A percentile compares a stretch with the other conserved stretches of the same genome.
These are phyloP conservation scores for Candida smagusa DNA, from an alignment of 1,139 yeast species.

Conservation along the genomic window DNA sequence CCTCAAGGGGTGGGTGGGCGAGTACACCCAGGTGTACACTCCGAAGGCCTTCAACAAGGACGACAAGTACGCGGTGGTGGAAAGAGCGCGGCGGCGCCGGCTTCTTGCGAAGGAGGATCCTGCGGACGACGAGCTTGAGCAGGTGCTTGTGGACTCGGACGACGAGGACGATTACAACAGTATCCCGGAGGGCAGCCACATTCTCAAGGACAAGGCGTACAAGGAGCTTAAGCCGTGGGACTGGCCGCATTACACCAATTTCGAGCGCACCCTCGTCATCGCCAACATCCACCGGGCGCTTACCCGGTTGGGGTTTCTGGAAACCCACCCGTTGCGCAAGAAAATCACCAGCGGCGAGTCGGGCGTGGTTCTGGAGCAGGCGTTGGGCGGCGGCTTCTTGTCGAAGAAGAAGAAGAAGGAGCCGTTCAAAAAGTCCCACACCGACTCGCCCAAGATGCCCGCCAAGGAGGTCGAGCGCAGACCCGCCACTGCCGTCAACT, in stretches of 20 bases:
- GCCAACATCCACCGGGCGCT: constrained; percentile 38
- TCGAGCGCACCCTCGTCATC: constrained; percentile 32
- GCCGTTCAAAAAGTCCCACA: constrained; percentile 18
- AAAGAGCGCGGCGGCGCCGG: constrained; percentile 10
- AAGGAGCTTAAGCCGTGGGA: constrained; percentile 42
- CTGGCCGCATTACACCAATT: constrained; percentile 32
- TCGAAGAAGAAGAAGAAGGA: constrained; percentile 6
- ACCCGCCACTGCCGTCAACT: constrained; percentile 4
- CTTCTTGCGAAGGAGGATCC: constrained; percentile 4
- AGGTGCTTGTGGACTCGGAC: constrained; percentile 11
- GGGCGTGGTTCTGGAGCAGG: not conserved
- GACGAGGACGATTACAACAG: constrained; percentile 9
- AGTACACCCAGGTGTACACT: constrained; percentile 30
- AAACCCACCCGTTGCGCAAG: constrained; percentile 43
- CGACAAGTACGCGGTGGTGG: constrained; percentile 30
- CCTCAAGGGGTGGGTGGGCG: constrained; percentile 9
- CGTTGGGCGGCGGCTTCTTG: constrained; percentile 24
- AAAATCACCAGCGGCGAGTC: constrained; percentile 26
- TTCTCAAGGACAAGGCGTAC: constrained; percentile 42
- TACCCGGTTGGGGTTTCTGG: constrained; percentile 43
- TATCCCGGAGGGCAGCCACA: constrained; percentile 10
- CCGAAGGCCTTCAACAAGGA: constrained; percentile 30
- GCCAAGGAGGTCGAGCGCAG: constrained; percentile 6
- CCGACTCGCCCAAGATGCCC: constrained; percentile 18
- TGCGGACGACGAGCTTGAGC: constrained; percentile 11